Percentiles rank a stretch among this genome's conserved stretches.
Evolutionary conservation across 148 eudicot species (phyloP).

Genomic region (Selenicereus undatus): DNA sequence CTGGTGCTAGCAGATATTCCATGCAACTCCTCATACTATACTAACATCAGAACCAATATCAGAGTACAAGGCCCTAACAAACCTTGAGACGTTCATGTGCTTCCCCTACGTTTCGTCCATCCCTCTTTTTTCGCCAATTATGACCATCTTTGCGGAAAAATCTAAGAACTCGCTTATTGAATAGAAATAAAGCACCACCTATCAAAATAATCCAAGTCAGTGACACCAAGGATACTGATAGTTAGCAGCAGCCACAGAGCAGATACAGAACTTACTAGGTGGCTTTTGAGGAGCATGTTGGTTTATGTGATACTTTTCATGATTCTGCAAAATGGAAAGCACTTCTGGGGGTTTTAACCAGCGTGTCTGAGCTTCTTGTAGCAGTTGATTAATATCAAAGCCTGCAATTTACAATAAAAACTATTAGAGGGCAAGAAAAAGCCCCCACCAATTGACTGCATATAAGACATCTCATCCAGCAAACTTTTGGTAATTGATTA

Average conservation of each 20-base stretch:
- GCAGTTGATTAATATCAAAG: conserved; percentile 53
- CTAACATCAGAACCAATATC: not conserved
- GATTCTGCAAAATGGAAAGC: conserved; percentile 67
- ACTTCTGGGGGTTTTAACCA: conserved; percentile 93
- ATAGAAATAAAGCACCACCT: conserved; percentile 89
- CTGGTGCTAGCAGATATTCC: not conserved
- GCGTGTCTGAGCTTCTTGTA: conserved; percentile 69
- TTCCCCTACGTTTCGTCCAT: conserved; percentile 84
- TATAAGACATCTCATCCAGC: not conserved
- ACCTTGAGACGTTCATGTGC: conserved; percentile 98
- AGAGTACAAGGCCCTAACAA: conserved; percentile 17
- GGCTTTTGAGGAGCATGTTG: conserved; percentile 64
- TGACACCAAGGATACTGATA: conserved; percentile 1
- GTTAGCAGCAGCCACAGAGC: conserved; percentile 2
- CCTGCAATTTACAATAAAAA: conserved; percentile 38
- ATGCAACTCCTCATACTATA: not conserved
- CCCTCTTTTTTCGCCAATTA: conserved; percentile 85
- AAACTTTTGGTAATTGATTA: not conserved
- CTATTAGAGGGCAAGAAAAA: not conserved
- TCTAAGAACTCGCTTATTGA: conserved; percentile 81
- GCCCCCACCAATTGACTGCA: not conserved
- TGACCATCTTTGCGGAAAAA: conserved; percentile 93
- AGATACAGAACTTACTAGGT: conserved; percentile 40
- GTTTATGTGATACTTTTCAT: conserved; percentile 54
- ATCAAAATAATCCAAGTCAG: conserved; percentile 19